Evolutionary conservation across 306 rosid genomes (phyloP), one percentile per base, ranked within the genome.

Genomic region (Cyclanthera cordifolia): DNA sequence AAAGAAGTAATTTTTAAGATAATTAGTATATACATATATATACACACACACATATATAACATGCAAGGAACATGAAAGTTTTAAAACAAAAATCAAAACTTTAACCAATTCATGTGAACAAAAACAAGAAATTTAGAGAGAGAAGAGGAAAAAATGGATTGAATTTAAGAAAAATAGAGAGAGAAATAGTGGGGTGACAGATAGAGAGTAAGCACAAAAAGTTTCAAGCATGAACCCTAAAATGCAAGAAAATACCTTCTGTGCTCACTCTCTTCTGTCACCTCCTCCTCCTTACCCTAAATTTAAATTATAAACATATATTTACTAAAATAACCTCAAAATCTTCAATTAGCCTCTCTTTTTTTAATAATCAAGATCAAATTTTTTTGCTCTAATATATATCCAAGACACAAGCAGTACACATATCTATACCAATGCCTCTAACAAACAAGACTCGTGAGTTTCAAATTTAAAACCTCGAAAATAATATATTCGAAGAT

Each of bases 231-330:
- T 72, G 85, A 85, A 76, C 58, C 74, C 39, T 30, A 30, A 32
- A 84, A 86, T 82, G 75, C 94, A 81, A 82, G 95, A 92, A 92
- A 87, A 34, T 49, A 77, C 92, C 88, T 74, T 89, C 71, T 89
- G 98, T 87, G 98, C 98, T 92, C 95, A 92, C 98, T 92, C 96
- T 89, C 98, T 89, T 92, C 98, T 92, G 98, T 92, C 98, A 92
- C 96, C 90, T 84, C 86, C 85, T 53, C 53, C 17, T 13, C 41
- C 9, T 84, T 84, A 61, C 53, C 69, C 87, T 76, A 78, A 81
- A 3, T 24, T 73, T 25, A 16, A 49, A 9, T 34, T 1, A 4
- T n/a, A 51, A 20, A 19, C 4, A 34, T 51, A 34, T n/a, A 57
- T 57, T 57, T 57, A 23, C 39, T 41, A 37, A 37, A 37, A 0